A percentile compares a stretch with the other conserved stretches of the same genome.
phyloP scores from a whole-genome alignment of 345 rosid genomes.

The Physaria fendleri region DNA sequence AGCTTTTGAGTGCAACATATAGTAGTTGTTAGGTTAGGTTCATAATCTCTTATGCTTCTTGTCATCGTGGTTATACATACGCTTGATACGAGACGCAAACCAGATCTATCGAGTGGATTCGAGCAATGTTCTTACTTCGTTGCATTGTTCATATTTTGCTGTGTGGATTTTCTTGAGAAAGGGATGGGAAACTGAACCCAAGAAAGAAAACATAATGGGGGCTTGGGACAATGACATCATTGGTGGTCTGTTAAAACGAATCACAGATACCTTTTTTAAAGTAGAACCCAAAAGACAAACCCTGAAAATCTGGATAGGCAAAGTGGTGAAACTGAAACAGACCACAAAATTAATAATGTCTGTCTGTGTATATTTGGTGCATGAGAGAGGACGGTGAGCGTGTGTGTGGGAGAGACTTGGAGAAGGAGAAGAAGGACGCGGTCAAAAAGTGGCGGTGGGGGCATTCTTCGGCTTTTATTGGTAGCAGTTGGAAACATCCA shows the following conservation, averaged over 20 bases:
- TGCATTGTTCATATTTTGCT: background rate
- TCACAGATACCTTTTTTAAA: constrained; percentile 27
- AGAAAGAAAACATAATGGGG: constrained; percentile 21
- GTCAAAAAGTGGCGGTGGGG: constrained; percentile 30
- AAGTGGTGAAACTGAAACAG: constrained; percentile 18
- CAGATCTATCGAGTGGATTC: background rate
- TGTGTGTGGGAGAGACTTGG: constrained; percentile 20
- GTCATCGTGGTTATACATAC: constrained; percentile 4
- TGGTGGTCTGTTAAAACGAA: constrained; percentile 27
- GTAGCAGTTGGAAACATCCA: constrained; percentile 22
- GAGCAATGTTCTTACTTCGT: background rate
- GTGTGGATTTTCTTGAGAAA: constrained; percentile 12
- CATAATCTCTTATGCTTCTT: background rate
- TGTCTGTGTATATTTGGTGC: no score
- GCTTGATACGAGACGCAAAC: background rate
- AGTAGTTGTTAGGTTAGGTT: constrained; percentile 24
- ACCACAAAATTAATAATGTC: no score
- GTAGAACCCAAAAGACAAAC: constrained; percentile 15
- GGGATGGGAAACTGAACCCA: constrained; percentile 28
- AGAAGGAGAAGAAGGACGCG: constrained; percentile 23
- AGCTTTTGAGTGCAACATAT: background rate
- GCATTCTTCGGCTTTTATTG: constrained; percentile 17
- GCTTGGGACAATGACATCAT: constrained; percentile 27
- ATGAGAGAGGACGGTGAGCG: constrained; percentile 20
- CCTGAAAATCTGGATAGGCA: background rate